Conservation (phyloP, 345 rosid species). For the Garcia nutans region DNA sequence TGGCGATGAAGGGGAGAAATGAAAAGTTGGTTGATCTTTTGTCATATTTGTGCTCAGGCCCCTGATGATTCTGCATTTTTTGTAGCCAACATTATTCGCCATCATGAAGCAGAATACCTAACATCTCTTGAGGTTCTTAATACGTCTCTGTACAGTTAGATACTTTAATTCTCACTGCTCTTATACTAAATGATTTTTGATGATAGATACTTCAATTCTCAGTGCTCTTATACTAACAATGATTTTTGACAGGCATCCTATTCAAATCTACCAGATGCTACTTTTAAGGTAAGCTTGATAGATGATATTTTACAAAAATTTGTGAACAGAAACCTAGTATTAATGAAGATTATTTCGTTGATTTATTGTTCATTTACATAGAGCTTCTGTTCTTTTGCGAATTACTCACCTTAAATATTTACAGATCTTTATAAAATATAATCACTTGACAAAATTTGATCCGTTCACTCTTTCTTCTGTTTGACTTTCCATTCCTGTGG, state of each 20-base stretch:
- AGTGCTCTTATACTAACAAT: constrained; percentile 12
- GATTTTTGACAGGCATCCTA: constrained; percentile 65
- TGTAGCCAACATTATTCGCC: constrained; percentile 65
- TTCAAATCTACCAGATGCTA: constrained; percentile 85
- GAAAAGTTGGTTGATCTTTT: constrained; percentile 3
- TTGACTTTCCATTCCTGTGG: neutral
- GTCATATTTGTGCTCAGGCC: constrained; percentile 50
- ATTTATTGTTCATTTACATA: neutral
- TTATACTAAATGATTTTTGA: too few relatives aligned
- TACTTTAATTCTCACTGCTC: too few relatives aligned
- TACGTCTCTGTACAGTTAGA: constrained; percentile 6
- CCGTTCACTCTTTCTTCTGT: neutral
- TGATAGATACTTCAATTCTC: constrained; percentile 11
- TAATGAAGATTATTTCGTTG: neutral
- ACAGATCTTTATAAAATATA: neutral
- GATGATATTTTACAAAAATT: neutral
- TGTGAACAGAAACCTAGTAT: neutral
- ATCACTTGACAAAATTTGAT: neutral
- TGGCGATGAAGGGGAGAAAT: neutral
- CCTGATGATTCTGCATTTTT: constrained; percentile 79
- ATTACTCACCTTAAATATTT: neutral
- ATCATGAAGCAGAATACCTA: constrained; percentile 89
- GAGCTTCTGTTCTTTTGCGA: neutral
- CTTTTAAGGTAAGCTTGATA: constrained; percentile 63
- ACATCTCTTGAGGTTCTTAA: constrained; percentile 76